These are phyloP conservation scores for Triadica sebifera DNA, from an alignment of 345 rosid species.

Conservation along the genomic window DNA sequence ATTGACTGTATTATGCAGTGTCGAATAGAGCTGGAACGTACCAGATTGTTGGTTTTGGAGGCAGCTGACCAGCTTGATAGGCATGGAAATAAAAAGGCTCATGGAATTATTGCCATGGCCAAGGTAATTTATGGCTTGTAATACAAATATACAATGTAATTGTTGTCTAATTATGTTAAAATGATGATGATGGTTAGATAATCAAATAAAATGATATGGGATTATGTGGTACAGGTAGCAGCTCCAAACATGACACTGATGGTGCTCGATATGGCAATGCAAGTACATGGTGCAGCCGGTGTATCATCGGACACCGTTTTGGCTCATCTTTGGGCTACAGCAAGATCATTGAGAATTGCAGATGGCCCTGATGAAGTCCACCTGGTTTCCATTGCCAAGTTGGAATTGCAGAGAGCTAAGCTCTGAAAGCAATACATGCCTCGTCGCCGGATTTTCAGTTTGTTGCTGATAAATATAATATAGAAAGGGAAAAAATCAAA, in stretches of 20 bases:
- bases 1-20: conserved; percentile 45
- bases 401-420: conserved; percentile 75
- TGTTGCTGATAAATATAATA: no score
- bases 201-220: background rate
- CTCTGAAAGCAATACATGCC: conserved; percentile 37
- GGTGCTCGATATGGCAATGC: conserved; percentile 88
- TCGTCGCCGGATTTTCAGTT: background rate
- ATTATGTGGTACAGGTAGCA: conserved; percentile 55
- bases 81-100: conserved; percentile 84
- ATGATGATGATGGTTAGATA: background rate
- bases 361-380: conserved; percentile 99
- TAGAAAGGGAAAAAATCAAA: background rate
- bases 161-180: no score
- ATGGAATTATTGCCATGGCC: conserved; percentile 86
- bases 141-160: background rate
- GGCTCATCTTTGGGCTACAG: conserved; percentile 83
- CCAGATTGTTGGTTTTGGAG: conserved; percentile 79
- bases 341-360: conserved; percentile 80
- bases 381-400: conserved; percentile 80
- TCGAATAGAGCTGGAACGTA: conserved; percentile 73
- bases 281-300: conserved; percentile 90
- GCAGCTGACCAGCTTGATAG: conserved; percentile 94
- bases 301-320: conserved; percentile 77
- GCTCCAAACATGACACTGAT: conserved; percentile 90
- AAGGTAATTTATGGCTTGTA: conserved; percentile 45